Evolutionary conservation across 78 protist species (phyloP), one percentile per base, ranked within the genome.

Genomic region (Carpediemonas membranifera): DNA sequence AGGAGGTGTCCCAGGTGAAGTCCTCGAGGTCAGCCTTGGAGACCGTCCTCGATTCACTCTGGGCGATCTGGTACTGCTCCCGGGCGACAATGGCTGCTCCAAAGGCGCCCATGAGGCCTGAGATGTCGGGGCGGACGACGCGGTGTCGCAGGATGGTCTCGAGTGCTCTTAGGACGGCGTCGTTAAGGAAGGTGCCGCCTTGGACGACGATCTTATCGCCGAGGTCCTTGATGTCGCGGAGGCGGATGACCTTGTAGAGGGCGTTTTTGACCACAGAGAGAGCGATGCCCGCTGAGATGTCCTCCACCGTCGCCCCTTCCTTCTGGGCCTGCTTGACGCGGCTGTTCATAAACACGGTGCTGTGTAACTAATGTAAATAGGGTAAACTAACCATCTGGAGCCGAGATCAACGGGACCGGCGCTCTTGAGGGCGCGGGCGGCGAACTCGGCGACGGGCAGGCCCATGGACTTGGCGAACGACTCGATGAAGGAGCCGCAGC

Each of bases 311-410:
- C 36, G 61, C 58, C 2, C 74, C 74, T 1, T 70, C 64, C 61
- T 70, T 70, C 36, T 70, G 74, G 50, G 61, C 74, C 54, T 47
- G 58, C 74, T 70, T 70, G 35, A 70, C 68, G 30, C 58, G 39
- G 34, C 44, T 25, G 64, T 70, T 47, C 74, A 70, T 70, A 28
- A 70, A 70, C 25, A 70, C 74, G 9, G 74, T 70, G 64, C n/a
- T n/a, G n/a, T n/a, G n/a, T n/a, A n/a, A n/a, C n/a, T n/a, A n/a
- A n/a, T n/a, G n/a, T n/a, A n/a, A n/a, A n/a, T n/a, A n/a, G n/a
- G n/a, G n/a, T n/a, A n/a, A n/a, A n/a, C n/a, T n/a, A n/a, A n/a
- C n/a, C 74, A 70, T 7, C 74, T 3, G 39, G 54, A 19, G 34
- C 74, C 74, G 13, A 70, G 16, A 50, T 70, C 74, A 3, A 70